These are phyloP conservation scores for Aspergillus luchuensis DNA, from an alignment of 2,329 filamentous ascomycete species.

Conservation along the genomic window DNA sequence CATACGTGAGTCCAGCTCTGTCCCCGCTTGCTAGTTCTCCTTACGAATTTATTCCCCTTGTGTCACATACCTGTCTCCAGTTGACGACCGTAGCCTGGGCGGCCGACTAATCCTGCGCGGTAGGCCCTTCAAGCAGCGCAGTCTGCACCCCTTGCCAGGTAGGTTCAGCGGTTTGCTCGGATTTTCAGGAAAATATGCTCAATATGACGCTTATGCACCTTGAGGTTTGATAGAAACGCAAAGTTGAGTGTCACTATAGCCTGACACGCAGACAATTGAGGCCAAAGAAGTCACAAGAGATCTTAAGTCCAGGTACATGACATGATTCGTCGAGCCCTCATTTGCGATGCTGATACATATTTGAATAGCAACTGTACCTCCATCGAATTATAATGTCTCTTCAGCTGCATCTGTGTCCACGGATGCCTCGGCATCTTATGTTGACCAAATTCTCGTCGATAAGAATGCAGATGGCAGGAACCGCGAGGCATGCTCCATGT, in stretches of 20 bases:
- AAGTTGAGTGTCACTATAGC: not conserved
- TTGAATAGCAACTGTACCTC: not conserved
- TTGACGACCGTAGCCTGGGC: not conserved
- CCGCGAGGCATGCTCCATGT: not conserved
- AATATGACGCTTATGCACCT: no score
- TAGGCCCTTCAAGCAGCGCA: not conserved
- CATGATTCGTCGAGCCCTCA: no score
- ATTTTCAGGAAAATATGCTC: no score
- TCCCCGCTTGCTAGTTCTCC: not conserved
- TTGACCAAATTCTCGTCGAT: not conserved
- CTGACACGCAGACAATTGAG: not conserved
- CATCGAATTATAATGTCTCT: not conserved
- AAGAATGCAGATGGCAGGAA: not conserved
- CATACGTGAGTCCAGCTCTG: not conserved
- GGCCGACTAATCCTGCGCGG: not conserved
- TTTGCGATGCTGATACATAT: not conserved
- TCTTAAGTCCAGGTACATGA: not conserved
- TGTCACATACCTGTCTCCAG: not conserved
- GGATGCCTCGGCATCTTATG: not conserved
- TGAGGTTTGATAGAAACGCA: not conserved
- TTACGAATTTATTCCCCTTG: no score
- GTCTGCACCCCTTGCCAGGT: not conserved
- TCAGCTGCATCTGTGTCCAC: not conserved
- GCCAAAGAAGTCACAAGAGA: not conserved
- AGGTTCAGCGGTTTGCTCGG: not conserved